Evolutionary conservation across 1,139 yeast species (phyloP).

Genomic region (Kodamaea derodonti): DNA sequence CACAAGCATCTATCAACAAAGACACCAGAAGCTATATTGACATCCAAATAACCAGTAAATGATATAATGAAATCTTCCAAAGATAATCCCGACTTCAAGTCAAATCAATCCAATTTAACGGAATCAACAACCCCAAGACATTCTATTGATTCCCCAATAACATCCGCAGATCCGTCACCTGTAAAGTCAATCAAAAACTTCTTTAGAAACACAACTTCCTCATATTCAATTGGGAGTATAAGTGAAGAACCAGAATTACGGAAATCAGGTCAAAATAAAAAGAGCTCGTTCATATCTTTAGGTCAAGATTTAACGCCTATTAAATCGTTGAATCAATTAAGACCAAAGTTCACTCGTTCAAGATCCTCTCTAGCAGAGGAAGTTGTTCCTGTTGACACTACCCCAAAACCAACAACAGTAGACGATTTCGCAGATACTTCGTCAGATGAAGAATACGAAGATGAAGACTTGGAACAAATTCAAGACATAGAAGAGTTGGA

Average conservation of each 20-base stretch:
- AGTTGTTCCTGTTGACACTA: constrained; percentile 17
- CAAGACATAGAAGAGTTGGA: background rate
- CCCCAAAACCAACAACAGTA: constrained; percentile 19
- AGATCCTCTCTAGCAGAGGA: constrained; percentile 16
- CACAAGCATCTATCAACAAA: background rate
- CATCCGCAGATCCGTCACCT: constrained; percentile 20
- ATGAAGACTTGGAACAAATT: constrained; percentile 1
- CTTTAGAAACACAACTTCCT: constrained; percentile 23
- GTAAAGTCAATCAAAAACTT: constrained; percentile 25
- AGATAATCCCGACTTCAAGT: constrained; percentile 2
- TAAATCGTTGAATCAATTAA: constrained; percentile 11
- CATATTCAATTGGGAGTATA: constrained; percentile 26
- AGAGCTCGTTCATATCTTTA: constrained; percentile 7
- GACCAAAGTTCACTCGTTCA: constrained; percentile 22
- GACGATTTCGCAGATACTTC: constrained; percentile 45
- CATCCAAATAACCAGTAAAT: too few species aligned
- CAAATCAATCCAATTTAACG: constrained; percentile 3
- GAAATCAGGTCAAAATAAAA: constrained; percentile 3
- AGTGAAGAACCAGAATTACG: constrained; percentile 23
- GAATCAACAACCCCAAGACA: constrained; percentile 2
- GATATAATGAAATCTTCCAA: constrained; percentile 5
- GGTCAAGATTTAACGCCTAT: constrained; percentile 9
- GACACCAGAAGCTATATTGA: too few species aligned
- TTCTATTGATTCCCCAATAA: constrained; percentile 2
- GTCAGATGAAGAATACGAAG: constrained; percentile 12